Evolutionary conservation across 2,329 filamentous ascomycete species (phyloP), one percentile per base, ranked within the genome.

Genomic region (Nigrospora sphaerica): DNA sequence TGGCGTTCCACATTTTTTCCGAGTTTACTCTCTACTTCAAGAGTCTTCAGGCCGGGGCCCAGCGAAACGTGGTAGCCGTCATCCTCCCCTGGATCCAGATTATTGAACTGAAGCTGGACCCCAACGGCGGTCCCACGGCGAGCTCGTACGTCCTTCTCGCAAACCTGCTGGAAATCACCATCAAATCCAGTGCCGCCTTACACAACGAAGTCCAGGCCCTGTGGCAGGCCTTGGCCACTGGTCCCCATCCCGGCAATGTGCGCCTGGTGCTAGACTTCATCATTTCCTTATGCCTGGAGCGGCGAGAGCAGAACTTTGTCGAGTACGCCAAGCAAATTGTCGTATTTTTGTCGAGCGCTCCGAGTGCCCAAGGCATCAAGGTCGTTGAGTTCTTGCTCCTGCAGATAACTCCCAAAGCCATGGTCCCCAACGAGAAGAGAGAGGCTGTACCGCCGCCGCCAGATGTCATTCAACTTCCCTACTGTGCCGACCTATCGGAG

Each of bases 251-350:
- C 10, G 92, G 91, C 17, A 98, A 98, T 58, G 93, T 98, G 12
- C 88, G 95, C 46, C 73, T 98, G 32, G 88, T 97, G 12, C 77
- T 98, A 1, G 91, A 97, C 62, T 98, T 98, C 61, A 93, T 98
- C 65, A 97, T 98, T 66, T 84, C 83, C 28, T 77, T 97, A 5
- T 98, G 93, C 56, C 72, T 98, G 12, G 93, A 98, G 58, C 83
- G 92, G 32, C 83, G 92, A 42, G 95, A 98, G 63, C 93, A 98
- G 59, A 97, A 96, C 57, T 98, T 96, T 64, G 92, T 98, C 46
- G 89, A 96, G 56, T 95, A 95, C 61, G 92, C 92, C 6, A 98
- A 97, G 69, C 93, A 98, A 64, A 93, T 98, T 44, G 90, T 97
- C 14, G 95, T 98, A 1, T 97, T 96, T 62, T 66, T 98, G 6